Base-by-base conservation (phyloP, 2,329 filamentous ascomycete genomes). In the Aspergillus sp. region DNA sequence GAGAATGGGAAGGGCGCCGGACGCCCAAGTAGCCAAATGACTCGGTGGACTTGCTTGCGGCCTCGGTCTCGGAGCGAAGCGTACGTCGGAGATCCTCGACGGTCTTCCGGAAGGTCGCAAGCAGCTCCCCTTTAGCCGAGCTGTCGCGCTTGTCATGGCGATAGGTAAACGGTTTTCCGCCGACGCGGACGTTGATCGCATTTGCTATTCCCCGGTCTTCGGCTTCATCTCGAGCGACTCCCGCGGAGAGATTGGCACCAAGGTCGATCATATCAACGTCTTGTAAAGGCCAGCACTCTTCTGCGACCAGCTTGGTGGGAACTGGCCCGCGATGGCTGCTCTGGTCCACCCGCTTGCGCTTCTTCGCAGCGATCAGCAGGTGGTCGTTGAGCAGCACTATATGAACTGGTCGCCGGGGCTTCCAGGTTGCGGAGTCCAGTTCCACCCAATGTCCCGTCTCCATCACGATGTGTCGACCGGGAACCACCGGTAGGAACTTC, bases 361-460 rank as follows among this genome's bases (percentile, higher is more conserved):
- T 97, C 66, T 91, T 88, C 23, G 91, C 92, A 3, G 95, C 95
- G 53, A 99, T 85, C 21, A 99, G 84, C 1, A 99, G 81, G 75
- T 99, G 93, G 71, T 99, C 95, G 73, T 98, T 99, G 2, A 99
- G 83, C 60, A 99, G 78, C 61, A 98, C 93, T 62, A 99, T 87
- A 72, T 96, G 91, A 75, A 98, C 93, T 27, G 92, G 88, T 44
- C 95, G 84, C 64, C 90, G 84, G 3, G 94, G 91, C 77, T 96
- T 97, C 88, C 96, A 98, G 0, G 95, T 99, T 10, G 95, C 95
- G 64, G 95, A 96, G 77, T 99, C 96, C 62, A 99, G 82, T 78
- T 99, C 94, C 61, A 98, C 90, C 95, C 95, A 99, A 51, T 90
- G 86, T 1, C 91, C 90, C 3, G 92, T 96, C 75, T 98, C 94